Base-by-base conservation (phyloP, 2,329 filamentous ascomycete genomes). In the Beauveria pseudobassiana region DNA sequence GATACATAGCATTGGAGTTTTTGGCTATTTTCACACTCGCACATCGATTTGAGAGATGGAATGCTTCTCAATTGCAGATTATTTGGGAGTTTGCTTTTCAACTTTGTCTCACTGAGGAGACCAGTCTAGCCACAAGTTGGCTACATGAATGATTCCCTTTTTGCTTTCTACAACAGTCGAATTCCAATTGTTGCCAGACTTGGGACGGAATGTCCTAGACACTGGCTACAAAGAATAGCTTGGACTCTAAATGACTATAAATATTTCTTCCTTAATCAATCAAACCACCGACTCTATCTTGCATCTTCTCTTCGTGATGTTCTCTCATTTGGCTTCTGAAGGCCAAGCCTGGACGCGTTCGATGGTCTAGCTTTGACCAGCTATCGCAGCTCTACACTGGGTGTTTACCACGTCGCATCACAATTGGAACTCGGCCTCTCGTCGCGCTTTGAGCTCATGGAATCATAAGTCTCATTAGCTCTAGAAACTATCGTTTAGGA, bases 401-500 rank as follows among this genome's bases (percentile, higher is more conserved):
- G 30, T 12, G 12, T 34, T 34, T 12, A 5, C 28, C 10, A 34
- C 12, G 3, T 34, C 12, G 30, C 12, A 12, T 14, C 12, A 12
- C 30, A 14, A 1, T 14, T 34, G 0, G 12, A 2, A 34, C 4
- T 14, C 12, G 30, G 30, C 30, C 30, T 34, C 30, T 34, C 12
- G 30, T 34, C 30, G 34, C 12, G 12, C 12, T 14, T 38, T 38
- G 12, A 14, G 12, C 12, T 14, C 34, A 38, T 14, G 34, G 34
- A 2, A 5, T 38, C 34, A 38, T 14, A 1, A 26, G 10, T 45
- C 10, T 46, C 38, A 52, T 49, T n/a, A 9, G 3, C 26, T 14
- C 59, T 73, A 87, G 66, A 87, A 88, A 24, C 82, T 86, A 67
- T 87, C 83, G 65, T 87, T 80, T 50, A 87, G 70, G 52, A 86